Percentiles rank a stretch among this genome's conserved stretches.
These are phyloP conservation scores for Cryphonectria parasitica DNA, from an alignment of 2,329 filamentous ascomycete genomes.

Conservation along the genomic window DNA sequence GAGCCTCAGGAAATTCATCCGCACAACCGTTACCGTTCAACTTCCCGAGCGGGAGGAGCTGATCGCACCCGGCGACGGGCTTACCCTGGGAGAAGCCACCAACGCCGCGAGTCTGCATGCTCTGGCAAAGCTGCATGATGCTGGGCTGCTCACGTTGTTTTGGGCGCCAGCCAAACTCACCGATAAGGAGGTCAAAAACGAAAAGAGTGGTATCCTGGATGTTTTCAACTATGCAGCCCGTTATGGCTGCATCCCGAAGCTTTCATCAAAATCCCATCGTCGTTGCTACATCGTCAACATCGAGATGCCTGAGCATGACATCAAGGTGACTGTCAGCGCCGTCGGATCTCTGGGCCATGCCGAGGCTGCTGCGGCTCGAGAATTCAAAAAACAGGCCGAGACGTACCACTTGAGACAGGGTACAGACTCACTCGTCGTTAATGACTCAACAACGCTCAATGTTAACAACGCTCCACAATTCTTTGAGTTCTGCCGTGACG, in stretches of 20 bases:
- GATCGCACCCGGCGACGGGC: not conserved
- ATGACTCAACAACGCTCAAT: slow-evolving; percentile 7
- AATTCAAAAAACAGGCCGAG: slow-evolving; percentile 20
- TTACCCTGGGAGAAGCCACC: not conserved
- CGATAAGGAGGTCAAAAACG: not conserved
- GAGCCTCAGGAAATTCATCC: not conserved
- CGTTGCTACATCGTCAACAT: not conserved
- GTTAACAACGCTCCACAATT: slow-evolving; percentile 1
- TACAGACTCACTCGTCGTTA: not conserved
- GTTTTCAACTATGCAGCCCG: slow-evolving; percentile 24
- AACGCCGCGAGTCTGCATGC: slow-evolving; percentile 8
- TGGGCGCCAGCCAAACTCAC: not conserved
- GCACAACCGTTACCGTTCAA: not conserved
- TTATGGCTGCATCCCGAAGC: slow-evolving; percentile 8
- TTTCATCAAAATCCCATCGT: not conserved
- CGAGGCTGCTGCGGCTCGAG: slow-evolving; percentile 11
- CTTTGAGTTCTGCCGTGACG: slow-evolving; percentile 10
- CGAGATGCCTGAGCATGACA: slow-evolving; percentile 19
- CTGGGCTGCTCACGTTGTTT: not conserved
- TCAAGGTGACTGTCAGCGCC: not conserved
- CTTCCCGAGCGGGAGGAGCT: slow-evolving; percentile 1
- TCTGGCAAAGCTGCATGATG: slow-evolving; percentile 1
- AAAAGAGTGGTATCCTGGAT: not conserved
- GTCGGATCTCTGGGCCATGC: not conserved
- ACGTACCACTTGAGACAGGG: slow-evolving; percentile 8